Evolutionary conservation across 176 grass and related monocot genomes (phyloP).

Genomic region (sorghum (Sorghum bicolor)): Sorghum_bicolor_NCBIv3 NC_012870.2:12839501-12840000

Average conservation of each 20-base stretch:
- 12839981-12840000: background rate
- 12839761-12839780: conserved; percentile 35
- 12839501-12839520: background rate
- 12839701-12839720: background rate
- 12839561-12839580: conserved; percentile 84
- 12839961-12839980: background rate
- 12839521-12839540: conserved; percentile 10
- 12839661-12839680: background rate
- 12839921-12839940: conserved; percentile 18
- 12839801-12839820: conserved; percentile 84
- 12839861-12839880: background rate
- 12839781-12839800: conserved; percentile 69
- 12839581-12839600: conserved; percentile 78
- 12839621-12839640: conserved; percentile 65
- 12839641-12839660: conserved; percentile 3
- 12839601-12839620: conserved; percentile 59
- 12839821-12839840: conserved; percentile 81
- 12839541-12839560: background rate
- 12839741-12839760: conserved; percentile 42
- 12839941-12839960: background rate
- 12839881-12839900: conserved; percentile 29
- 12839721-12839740: conserved; percentile 20
- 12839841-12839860: conserved; percentile 42
- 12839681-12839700: background rate
- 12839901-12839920: conserved; percentile 50